Conservation (phyloP, 306 rosid genomes). For the Cucumis hystrix region DNA sequence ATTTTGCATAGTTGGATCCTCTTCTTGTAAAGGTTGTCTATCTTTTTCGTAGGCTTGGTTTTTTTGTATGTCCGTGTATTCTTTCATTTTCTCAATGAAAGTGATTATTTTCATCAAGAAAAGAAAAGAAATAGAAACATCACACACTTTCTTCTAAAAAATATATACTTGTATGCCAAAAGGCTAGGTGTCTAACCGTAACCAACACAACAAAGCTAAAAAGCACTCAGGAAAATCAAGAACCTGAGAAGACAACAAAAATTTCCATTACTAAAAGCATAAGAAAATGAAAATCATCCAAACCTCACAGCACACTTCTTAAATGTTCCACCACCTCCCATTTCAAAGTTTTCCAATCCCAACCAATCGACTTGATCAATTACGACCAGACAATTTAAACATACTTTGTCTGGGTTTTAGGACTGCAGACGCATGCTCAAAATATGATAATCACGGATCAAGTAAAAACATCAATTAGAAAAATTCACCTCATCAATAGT, state of each 20-base stretch:
- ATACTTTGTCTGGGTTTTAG: not conserved
- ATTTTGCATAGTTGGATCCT: too few species aligned
- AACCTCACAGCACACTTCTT: constrained; percentile 1
- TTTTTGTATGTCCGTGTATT: too few species aligned
- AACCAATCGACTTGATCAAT: not conserved
- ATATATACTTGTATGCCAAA: not conserved
- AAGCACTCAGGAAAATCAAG: not conserved
- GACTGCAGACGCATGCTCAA: not conserved
- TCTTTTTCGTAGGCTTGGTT: too few species aligned
- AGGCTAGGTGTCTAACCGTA: not conserved
- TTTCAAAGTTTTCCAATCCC: not conserved
- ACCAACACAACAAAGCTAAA: not conserved
- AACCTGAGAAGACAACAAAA: not conserved
- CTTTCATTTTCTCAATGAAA: too few species aligned
- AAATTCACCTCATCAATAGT: constrained; percentile 75
- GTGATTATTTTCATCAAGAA: too few species aligned
- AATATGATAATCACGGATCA: not conserved
- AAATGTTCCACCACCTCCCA: not conserved
- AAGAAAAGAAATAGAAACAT: not conserved
- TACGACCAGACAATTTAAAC: not conserved
- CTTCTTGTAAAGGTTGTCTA: too few species aligned
- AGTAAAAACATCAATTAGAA: not conserved
- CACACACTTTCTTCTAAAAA: not conserved
- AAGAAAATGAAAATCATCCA: not conserved
- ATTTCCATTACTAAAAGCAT: not conserved